These are phyloP conservation scores for Wallacemonas sp. DNA, from an alignment of 208 protist genomes.

Conservation along the genomic window DNA sequence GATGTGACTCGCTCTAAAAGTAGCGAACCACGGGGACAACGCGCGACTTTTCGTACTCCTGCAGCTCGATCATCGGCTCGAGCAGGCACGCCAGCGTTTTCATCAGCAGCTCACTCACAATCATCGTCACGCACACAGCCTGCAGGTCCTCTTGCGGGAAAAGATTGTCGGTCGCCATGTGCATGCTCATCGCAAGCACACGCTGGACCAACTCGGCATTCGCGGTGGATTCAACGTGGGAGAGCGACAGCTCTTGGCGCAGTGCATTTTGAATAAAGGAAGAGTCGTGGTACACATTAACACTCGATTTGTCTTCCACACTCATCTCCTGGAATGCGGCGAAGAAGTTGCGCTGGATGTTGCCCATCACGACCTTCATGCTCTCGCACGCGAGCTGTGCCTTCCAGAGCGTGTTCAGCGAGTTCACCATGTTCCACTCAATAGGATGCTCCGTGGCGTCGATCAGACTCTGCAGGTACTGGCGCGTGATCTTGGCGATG, in stretches of 20 bases:
- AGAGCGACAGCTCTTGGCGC: slow-evolving; percentile 16
- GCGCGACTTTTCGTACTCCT: slow-evolving; percentile 55
- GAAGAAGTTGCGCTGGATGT: slow-evolving; percentile 66
- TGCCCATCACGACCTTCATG: slow-evolving; percentile 52
- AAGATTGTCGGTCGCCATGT: slow-evolving; percentile 38
- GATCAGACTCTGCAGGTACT: slow-evolving; percentile 70
- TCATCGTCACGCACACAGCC: slow-evolving; percentile 43
- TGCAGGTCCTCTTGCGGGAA: slow-evolving; percentile 38
- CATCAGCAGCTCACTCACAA: slow-evolving; percentile 40
- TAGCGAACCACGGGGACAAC: slow-evolving; percentile 19
- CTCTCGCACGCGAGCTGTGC: slow-evolving; percentile 46
- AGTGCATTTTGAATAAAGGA: slow-evolving; percentile 31
- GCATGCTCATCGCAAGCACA: slow-evolving; percentile 48
- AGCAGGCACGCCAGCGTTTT: slow-evolving; percentile 35
- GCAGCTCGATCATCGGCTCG: slow-evolving; percentile 42
- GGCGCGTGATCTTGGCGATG: slow-evolving; percentile 40
- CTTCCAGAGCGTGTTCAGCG: slow-evolving; percentile 41
- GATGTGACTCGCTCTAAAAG: background rate
- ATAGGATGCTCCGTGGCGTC: slow-evolving; percentile 55
- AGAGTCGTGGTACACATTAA: slow-evolving; percentile 45
- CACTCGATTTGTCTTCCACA: slow-evolving; percentile 23
- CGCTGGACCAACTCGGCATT: slow-evolving; percentile 43
- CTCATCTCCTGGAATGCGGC: slow-evolving; percentile 45
- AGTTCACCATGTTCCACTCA: slow-evolving; percentile 46
- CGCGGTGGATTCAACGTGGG: slow-evolving; percentile 11